Conservation (phyloP, 208 protist genomes). For the Tetramitus jugosus region DNA sequence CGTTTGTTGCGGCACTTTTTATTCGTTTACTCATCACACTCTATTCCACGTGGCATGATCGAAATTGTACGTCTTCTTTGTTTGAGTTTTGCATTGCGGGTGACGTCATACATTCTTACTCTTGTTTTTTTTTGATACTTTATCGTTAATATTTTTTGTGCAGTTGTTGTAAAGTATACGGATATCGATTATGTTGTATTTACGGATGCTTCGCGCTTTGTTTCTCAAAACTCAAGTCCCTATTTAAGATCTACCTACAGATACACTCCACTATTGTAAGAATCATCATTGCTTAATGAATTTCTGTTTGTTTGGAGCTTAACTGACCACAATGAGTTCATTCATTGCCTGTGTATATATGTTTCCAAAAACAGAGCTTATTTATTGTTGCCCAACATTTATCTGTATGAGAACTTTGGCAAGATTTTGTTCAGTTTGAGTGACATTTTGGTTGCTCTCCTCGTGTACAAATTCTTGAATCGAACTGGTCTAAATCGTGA, state of each 20-base stretch:
- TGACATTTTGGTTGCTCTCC: conserved; percentile 62
- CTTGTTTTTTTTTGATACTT: too few species aligned
- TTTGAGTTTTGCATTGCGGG: neutral
- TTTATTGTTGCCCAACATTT: conserved; percentile 22
- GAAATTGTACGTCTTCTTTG: neutral
- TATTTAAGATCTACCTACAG: conserved; percentile 84
- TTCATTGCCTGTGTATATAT: neutral
- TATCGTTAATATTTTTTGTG: too few species aligned
- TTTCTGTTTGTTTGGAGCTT: conserved; percentile 19
- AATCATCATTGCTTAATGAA: conserved; percentile 15
- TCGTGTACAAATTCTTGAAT: conserved; percentile 54
- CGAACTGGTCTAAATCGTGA: too few species aligned
- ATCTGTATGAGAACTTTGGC: conserved; percentile 42
- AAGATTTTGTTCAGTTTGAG: conserved; percentile 70
- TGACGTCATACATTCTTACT: too few species aligned
- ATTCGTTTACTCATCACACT: neutral
- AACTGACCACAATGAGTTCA: neutral
- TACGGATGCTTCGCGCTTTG: conserved; percentile 69
- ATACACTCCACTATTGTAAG: conserved; percentile 79
- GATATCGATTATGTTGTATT: conserved; percentile 92
- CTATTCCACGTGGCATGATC: neutral
- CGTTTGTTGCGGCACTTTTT: neutral
- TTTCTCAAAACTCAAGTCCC: conserved; percentile 57
- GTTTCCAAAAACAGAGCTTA: neutral
- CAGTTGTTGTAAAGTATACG: conserved; percentile 78